phyloP scores from a whole-genome alignment of 768 basidiomycete species.

The Naematelia encephala region DNA sequence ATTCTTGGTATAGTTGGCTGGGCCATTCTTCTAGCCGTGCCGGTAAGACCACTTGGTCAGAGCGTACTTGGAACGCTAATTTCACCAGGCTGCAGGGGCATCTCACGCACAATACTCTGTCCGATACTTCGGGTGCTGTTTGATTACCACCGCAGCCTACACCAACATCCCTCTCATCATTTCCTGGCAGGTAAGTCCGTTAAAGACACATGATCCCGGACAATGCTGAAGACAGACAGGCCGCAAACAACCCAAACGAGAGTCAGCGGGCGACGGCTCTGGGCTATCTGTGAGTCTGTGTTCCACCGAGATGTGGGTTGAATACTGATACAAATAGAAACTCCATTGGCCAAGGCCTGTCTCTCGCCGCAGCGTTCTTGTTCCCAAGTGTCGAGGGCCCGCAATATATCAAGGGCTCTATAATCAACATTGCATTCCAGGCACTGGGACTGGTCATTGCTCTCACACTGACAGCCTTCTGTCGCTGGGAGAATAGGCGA shows the following conservation, averaged over 20 bases:
- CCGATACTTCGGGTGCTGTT: constrained; percentile 53
- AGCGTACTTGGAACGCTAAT: no score
- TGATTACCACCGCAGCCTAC: constrained; percentile 46
- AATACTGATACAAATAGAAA: no score
- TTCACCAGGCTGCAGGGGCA: no score
- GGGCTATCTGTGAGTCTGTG: no score
- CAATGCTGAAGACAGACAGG: no score
- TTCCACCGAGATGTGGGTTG: no score
- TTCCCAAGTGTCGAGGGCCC: constrained; percentile 51
- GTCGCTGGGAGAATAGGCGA: constrained; percentile 49
- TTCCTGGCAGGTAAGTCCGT: constrained; percentile 19
- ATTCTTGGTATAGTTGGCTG: constrained; percentile 50
- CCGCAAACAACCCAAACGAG: constrained; percentile 47
- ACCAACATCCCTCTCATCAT: constrained; percentile 34
- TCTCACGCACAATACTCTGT: no score
- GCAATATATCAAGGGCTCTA: constrained; percentile 46
- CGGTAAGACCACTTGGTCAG: constrained; percentile 36
- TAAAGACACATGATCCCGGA: no score
- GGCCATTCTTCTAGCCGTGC: constrained; percentile 41
- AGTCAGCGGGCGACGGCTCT: constrained; percentile 50
- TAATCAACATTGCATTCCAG: constrained; percentile 52
- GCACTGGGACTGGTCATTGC: constrained; percentile 46
- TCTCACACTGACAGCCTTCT: constrained; percentile 47
- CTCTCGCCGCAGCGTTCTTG: constrained; percentile 39
- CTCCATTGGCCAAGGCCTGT: constrained; percentile 51